Percentiles rank a stretch among this genome's conserved stretches.
Evolutionary conservation across 2,329 filamentous ascomycete species (phyloP).

Genomic region (Aspergillus tamarii): DNA sequence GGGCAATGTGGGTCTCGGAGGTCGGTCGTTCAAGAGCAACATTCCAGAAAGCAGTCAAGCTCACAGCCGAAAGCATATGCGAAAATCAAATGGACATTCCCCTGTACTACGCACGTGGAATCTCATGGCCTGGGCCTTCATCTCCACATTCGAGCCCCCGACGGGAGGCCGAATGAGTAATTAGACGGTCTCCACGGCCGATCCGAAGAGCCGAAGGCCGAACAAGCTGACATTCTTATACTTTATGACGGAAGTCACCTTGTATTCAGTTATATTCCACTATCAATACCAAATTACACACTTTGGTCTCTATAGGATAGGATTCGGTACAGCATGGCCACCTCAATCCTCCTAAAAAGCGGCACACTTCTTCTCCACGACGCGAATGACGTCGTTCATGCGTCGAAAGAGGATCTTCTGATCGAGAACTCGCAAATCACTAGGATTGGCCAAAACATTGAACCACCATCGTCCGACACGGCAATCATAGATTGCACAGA

Average conservation of each 20-base stretch:
- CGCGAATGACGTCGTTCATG: neutral
- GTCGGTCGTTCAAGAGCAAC: too few species aligned
- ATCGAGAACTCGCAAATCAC: slow-evolving; percentile 27
- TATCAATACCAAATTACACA: neutral
- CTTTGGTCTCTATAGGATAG: neutral
- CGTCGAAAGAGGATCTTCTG: slow-evolving; percentile 15
- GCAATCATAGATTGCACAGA: slow-evolving; percentile 46
- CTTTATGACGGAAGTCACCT: neutral
- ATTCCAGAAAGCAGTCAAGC: neutral
- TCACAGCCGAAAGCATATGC: neutral
- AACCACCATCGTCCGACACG: slow-evolving; percentile 8
- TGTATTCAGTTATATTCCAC: neutral
- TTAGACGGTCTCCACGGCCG: neutral
- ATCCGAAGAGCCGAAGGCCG: neutral
- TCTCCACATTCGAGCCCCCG: neutral
- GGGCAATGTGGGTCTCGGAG: neutral
- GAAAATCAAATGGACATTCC: neutral
- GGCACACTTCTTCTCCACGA: neutral
- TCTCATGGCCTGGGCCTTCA: neutral
- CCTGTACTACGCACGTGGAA: neutral
- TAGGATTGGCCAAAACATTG: slow-evolving; percentile 21
- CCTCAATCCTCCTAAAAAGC: neutral
- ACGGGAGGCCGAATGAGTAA: neutral
- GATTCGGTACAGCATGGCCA: neutral
- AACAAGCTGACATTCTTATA: neutral